phyloP scores from a whole-genome alignment of 164 flowering plant species.

The Houttuynia cordata region DNA sequence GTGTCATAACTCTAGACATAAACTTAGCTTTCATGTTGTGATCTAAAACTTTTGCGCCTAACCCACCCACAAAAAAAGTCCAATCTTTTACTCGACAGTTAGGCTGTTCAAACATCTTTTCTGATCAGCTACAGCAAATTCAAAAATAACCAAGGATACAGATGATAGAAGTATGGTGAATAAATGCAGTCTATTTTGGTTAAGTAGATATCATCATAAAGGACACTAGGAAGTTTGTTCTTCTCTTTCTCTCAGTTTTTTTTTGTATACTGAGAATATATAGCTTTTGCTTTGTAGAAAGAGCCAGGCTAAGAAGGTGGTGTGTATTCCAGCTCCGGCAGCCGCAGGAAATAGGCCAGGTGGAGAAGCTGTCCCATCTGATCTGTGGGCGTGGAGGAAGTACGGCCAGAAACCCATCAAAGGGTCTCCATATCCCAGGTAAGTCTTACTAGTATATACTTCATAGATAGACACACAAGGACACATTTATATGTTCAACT shows the following conservation, averaged over 20 bases:
- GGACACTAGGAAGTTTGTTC: too few relatives aligned
- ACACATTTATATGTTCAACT: too few relatives aligned
- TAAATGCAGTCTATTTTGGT: too few relatives aligned
- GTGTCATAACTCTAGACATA: background rate
- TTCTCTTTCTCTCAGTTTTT: too few relatives aligned
- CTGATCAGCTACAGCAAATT: too few relatives aligned
- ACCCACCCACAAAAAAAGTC: background rate
- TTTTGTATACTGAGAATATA: too few relatives aligned
- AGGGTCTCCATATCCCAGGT: slow-evolving; percentile 99
- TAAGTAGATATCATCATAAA: too few relatives aligned
- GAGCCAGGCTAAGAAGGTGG: slow-evolving; percentile 87
- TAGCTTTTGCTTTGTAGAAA: slow-evolving; percentile 32
- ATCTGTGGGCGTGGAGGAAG: slow-evolving; percentile 97
- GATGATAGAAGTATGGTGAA: too few relatives aligned
- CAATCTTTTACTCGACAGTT: background rate
- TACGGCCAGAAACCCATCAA: slow-evolving; percentile 97
- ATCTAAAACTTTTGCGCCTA: background rate
- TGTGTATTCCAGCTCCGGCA: slow-evolving; percentile 86
- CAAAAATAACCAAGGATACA: too few relatives aligned
- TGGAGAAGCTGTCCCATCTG: slow-evolving; percentile 91
- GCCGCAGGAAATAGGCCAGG: slow-evolving; percentile 55
- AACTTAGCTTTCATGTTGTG: background rate
- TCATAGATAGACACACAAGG: too few relatives aligned
- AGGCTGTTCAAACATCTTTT: background rate
- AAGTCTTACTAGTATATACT: background rate